Evolutionary conservation across 73 alveolate species (phyloP), one percentile per base, ranked within the genome.

Genomic region (Breviolum minutum): DNA sequence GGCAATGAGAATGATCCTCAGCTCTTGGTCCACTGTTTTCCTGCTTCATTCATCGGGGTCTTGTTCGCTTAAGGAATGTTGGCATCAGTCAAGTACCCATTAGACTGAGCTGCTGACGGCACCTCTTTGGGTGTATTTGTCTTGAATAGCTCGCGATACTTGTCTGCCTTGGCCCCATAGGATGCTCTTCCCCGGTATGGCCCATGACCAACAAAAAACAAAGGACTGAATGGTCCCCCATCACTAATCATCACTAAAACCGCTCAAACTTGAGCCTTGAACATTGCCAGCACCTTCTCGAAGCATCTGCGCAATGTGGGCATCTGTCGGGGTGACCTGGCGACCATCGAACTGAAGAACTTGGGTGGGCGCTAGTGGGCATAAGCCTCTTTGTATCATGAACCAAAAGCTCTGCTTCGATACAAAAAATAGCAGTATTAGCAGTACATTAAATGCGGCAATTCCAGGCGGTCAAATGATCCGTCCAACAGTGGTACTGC

Each of bases 1-100:
- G 69, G 99, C 99, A 27, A 99, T 86, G 87, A 95, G 95, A 84
- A 95, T 83, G 70, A 95, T 83, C 88, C 95, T 85, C 6, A 30
- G 90, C 90, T 30, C 14, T 6, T 9, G 70, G 73, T 16, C 12
- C 81, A 71, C 4, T 12, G 29, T 12, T 30, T 20, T 71, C 81
- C 26, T n/a, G n/a, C 22, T 13, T 80, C 64, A 27, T 32, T 32
- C 64, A 40, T 40, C 54, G 3, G 5, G 54, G 54, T 29, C 1
- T 29, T 7, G 14, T 29, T 13, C 61, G 19, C 63, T 1, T 22
- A 17, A 12, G 14, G 48, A 7, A 68, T 22, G n/a, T 22, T 68
- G 77, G 77, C 17, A 22, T 22, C n/a, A 22, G 17, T 6, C 17
- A 68, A 68, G 77, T 22, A 68, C 77, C 77, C 16, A 76, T 26